Evolutionary conservation across 1,139 yeast genomes (phyloP).

Genomic region (Entelexis sorbosivorans): DNA sequence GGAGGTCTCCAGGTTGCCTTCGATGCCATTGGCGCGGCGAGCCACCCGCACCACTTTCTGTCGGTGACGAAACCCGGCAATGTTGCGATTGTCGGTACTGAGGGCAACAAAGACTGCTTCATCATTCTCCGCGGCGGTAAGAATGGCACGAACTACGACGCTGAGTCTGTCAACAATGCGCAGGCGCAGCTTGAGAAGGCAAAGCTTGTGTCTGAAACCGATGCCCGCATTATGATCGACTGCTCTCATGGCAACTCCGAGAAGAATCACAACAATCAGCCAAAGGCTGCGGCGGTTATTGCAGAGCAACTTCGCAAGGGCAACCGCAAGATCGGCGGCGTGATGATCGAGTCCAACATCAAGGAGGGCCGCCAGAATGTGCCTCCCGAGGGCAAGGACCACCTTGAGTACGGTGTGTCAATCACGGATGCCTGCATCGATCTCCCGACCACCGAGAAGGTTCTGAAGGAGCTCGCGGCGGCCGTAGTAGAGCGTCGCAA

Average conservation of each 20-base stretch:
- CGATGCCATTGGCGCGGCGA: slow-evolving; percentile 87
- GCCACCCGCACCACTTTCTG: slow-evolving; percentile 87
- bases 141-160: slow-evolving; percentile 80
- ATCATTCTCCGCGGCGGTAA: slow-evolving; percentile 94
- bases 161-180: slow-evolving; percentile 56
- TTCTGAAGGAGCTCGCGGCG: slow-evolving; percentile 57
- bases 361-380: slow-evolving; percentile 90
- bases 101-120: slow-evolving; percentile 84
- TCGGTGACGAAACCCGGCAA: slow-evolving; percentile 91
- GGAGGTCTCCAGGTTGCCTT: slow-evolving; percentile 85
- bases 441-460: slow-evolving; percentile 72
- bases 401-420: slow-evolving; percentile 76
- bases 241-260: slow-evolving; percentile 94
- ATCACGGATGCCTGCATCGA: slow-evolving; percentile 95
- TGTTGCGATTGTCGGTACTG: slow-evolving; percentile 90
- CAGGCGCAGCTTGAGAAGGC: slow-evolving; percentile 52
- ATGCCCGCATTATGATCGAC: slow-evolving; percentile 78
- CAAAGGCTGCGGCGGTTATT: slow-evolving; percentile 71
- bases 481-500: slow-evolving; percentile 71
- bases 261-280: slow-evolving; percentile 86
- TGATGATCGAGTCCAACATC: slow-evolving; percentile 91
- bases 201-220: slow-evolving; percentile 37
- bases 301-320: slow-evolving; percentile 75
- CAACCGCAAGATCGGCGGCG: slow-evolving; percentile 69
- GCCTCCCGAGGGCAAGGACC: slow-evolving; percentile 53